Percentiles rank a stretch among this genome's conserved stretches.
Conservation (phyloP, 805 yeast species). For the Kazachstania taianensis region DNA sequence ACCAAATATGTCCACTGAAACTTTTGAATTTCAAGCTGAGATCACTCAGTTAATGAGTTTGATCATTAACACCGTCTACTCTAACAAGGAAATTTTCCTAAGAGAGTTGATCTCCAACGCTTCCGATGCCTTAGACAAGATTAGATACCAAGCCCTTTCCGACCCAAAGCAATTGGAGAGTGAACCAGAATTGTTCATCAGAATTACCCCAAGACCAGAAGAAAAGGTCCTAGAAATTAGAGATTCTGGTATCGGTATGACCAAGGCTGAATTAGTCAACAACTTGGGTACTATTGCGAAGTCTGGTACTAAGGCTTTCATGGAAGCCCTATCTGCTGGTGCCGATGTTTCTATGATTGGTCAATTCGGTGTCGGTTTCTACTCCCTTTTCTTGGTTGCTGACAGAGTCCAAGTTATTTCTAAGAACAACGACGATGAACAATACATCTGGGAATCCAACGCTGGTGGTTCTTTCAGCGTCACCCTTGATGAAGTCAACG, state of each 20-base stretch:
- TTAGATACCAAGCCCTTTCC: constrained; percentile 90
- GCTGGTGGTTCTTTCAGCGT: constrained; percentile 99
- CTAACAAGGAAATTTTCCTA: constrained; percentile 97
- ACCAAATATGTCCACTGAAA: constrained; percentile 57
- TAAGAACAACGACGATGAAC: constrained; percentile 98
- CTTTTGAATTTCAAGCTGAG: constrained; percentile 99
- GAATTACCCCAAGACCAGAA: constrained; percentile 96
- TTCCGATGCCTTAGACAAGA: constrained; percentile 97
- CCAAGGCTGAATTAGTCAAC: constrained; percentile 97
- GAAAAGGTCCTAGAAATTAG: constrained; percentile 90
- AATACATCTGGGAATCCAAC: constrained; percentile 98
- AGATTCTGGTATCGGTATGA: constrained; percentile 99
- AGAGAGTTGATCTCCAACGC: constrained; percentile 99
- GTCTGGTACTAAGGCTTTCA: constrained; percentile 98
- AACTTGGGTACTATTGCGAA: constrained; percentile 99
- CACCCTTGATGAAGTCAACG: constrained; percentile 78
- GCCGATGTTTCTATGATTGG: constrained; percentile 99
- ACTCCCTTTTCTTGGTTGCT: constrained; percentile 97
- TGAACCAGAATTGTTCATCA: constrained; percentile 93
- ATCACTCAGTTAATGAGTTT: constrained; percentile 99
- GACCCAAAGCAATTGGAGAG: constrained; percentile 87
- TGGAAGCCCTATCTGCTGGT: constrained; percentile 99
- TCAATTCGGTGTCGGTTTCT: constrained; percentile 99
- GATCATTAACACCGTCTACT: constrained; percentile 99
- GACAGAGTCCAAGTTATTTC: constrained; percentile 98